Evolutionary conservation across 1,139 yeast genomes (phyloP), one percentile per base, ranked within the genome.

Genomic region (Eremothecium gossypii): DNA sequence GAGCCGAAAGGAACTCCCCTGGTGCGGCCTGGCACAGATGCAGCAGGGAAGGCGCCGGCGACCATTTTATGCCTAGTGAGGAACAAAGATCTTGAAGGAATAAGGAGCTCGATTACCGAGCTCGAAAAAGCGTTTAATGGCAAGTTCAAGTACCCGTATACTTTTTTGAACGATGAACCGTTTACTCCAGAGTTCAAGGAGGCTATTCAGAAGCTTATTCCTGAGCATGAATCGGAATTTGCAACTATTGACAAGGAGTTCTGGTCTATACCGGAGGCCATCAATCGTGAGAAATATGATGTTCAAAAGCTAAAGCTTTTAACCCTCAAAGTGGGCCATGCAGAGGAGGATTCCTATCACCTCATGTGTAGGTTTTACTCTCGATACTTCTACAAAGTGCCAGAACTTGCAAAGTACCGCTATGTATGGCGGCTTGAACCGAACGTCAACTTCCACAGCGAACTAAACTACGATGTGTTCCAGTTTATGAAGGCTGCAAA

Each of bases 371-470:
- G 93, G 6, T 83, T 79, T 59, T 82, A 83, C 57, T 75, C 89
- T 0, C 94, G 95, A 1, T 70, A 73, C 48, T 87, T 87, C 58
- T 84, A 76, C 66, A 74, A 77, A 48, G 94, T 81, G 60, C 82
- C 81, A 3, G 60, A 83, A 47, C 78, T 89, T 39, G 68, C 60
- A 43, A 70, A 76, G 44, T 71, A 77, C 47, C 86, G 85, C 47
- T 87, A 95, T 93, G 87, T 86, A 65, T 87, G 96, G 96, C 70
- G 96, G 42, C 86, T 89, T 8, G 96, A 89, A 61, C 96, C 96
- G 1, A 81, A 83, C 49, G 91, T 89, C 36, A 81, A 84, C 49
- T 87, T 84, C 60, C 86, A 71, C 57, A 89, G 97, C 64, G 96
- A 87, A 60, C 65, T 86, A 40, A 83, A 95, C 0, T 86, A 87